phyloP scores from a whole-genome alignment of 345 rosid species.

The Cardamine chenopodiifolia region DNA sequence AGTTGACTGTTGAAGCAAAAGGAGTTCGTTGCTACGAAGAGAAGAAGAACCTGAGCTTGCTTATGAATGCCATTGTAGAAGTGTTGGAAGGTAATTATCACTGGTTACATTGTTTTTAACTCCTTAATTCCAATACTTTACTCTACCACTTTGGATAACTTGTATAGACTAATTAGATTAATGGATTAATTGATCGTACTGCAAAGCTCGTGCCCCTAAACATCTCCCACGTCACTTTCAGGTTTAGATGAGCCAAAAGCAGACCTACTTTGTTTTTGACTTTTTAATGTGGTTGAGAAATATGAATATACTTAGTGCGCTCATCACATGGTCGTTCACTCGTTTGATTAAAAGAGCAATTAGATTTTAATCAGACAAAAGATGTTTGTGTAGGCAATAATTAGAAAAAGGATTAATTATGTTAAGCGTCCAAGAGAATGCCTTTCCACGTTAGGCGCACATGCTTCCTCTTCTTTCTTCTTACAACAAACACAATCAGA shows the following conservation, averaged over 20 bases:
- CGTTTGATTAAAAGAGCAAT: constrained; percentile 27
- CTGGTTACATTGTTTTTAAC: constrained; percentile 5
- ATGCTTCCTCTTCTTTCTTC: constrained; percentile 31
- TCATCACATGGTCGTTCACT: constrained; percentile 35
- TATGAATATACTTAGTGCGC: constrained; percentile 29
- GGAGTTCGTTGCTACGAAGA: constrained; percentile 23
- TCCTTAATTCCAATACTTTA: background rate
- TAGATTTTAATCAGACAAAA: constrained; percentile 33
- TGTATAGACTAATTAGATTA: constrained; percentile 9
- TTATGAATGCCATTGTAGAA: background rate
- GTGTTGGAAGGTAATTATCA: constrained; percentile 23
- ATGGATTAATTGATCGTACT: constrained; percentile 13
- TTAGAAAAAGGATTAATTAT: constrained; percentile 26
- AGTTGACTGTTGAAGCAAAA: constrained; percentile 29
- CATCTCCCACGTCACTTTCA: constrained; percentile 12
- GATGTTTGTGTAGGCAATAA: constrained; percentile 32
- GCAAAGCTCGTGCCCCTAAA: constrained; percentile 33
- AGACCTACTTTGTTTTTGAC: constrained; percentile 7
- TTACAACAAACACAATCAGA: constrained; percentile 20
- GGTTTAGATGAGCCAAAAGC: constrained; percentile 30
- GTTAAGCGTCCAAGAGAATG: constrained; percentile 33
- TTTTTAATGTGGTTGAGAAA: background rate
- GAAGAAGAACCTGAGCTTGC: constrained; percentile 6
- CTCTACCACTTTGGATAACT: background rate
- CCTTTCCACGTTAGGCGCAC: constrained; percentile 47